Base-by-base conservation (phyloP, 2,329 filamentous ascomycete species). In the Alternaria conjuncta region DNA sequence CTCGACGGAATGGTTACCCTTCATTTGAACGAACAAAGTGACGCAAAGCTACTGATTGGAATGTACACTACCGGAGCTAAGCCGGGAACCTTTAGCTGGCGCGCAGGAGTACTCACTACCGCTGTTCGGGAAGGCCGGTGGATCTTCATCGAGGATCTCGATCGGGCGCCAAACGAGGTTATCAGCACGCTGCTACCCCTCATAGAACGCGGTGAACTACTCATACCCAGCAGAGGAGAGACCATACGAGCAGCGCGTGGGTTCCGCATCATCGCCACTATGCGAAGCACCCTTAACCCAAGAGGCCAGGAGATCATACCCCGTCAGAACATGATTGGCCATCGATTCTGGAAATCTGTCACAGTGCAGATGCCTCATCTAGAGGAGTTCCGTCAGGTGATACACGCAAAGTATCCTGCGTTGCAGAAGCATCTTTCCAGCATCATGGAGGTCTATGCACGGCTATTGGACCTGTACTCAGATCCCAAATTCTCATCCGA, bases 121-220 rank as follows among this genome's bases (percentile, higher is more conserved):
- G 96, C 96, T 36, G 94, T 98, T 3, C 90, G 88, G 75, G 95
- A 99, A 83, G 96, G 96, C 15, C 88, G 95, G 74, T 99, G 96
- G 96, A 92, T 99, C 7, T 85, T 99, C 68, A 96, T 99, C 63
- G 96, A 99, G 80, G 96, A 99, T 79, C 86, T 99, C 44, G 94
- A 99, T 77, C 90, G 95, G 66, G 96, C 96, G 11, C 96, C 96
- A 5, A 95, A 93, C 69, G 96, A 99, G 80, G 92, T 99, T 51
- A 89, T 99, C 79, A 97, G 95, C 77, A 94, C 94, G 13, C 87
- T 99, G 26, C 85, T 99, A 25, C 96, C 96, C 10, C 86, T 99
- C 9, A 94, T 99, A 63, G 96, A 99, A 80, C 89, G 92, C 63
- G 90, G 93, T n/a, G 93, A 97, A 78, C 86, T 99, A 13, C 85